Evolutionary conservation across 108 stramenopile genomes (phyloP).

Genomic region (Seminavis robusta): DNA sequence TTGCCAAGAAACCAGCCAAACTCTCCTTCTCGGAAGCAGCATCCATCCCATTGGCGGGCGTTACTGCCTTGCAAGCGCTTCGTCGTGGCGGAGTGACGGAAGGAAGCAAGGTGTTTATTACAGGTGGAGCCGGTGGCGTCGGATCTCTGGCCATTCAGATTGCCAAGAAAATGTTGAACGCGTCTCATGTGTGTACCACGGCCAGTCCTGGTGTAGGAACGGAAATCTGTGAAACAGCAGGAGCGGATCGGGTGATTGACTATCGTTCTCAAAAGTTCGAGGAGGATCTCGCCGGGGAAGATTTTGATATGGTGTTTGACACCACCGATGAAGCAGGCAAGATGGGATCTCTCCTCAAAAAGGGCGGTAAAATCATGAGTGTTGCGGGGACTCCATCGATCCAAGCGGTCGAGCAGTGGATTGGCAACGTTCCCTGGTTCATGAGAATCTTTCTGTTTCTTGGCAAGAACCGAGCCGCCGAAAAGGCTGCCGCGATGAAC

Average conservation of each 20-base stretch:
- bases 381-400: no score
- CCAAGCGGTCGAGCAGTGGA: neutral
- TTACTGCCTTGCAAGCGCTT: slow-evolving; percentile 23
- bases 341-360: slow-evolving; percentile 1
- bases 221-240: slow-evolving; percentile 3
- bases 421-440: neutral
- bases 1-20: slow-evolving; percentile 1
- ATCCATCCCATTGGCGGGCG: slow-evolving; percentile 10
- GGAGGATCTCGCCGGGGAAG: slow-evolving; percentile 3
- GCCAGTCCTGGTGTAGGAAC: slow-evolving; percentile 6
- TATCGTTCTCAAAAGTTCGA: slow-evolving; percentile 15
- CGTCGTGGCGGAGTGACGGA: slow-evolving; percentile 12
- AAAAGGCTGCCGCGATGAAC: neutral
- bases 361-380: slow-evolving; percentile 9
- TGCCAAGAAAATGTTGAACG: slow-evolving; percentile 18
- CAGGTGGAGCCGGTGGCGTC: slow-evolving; percentile 32
- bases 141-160: slow-evolving; percentile 30
- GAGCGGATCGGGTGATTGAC: slow-evolving; percentile 25
- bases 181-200: slow-evolving; percentile 15
- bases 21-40: slow-evolving; percentile 5
- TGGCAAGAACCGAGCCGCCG: slow-evolving; percentile 5
- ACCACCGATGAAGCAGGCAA: neutral
- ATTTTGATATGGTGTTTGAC: slow-evolving; percentile 22
- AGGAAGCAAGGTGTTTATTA: slow-evolving; percentile 27
- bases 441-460: no score